A percentile compares a stretch with the other conserved stretches of the same genome.
phyloP scores from a whole-genome alignment of 2,329 filamentous ascomycete species.

The Sarocladium kiliense region DNA sequence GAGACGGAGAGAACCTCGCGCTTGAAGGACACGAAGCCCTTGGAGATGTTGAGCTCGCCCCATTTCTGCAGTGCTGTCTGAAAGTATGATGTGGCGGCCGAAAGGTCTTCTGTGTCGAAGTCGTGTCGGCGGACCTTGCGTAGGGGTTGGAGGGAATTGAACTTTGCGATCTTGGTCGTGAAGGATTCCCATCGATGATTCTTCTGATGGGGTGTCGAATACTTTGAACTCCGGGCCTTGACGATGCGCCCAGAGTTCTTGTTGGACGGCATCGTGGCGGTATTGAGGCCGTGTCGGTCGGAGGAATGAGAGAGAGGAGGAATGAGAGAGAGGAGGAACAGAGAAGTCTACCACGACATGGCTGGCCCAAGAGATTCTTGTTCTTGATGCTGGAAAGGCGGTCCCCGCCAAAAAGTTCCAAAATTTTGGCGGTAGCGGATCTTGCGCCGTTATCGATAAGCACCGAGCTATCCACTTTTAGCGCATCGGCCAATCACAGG shows the following conservation, averaged over 20 bases:
- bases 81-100: constrained; percentile 80
- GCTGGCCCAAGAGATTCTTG: not conserved
- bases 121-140: constrained; percentile 82
- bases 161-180: constrained; percentile 79
- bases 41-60: constrained; percentile 85
- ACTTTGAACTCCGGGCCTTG: constrained; percentile 66
- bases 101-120: constrained; percentile 72
- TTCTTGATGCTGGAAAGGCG: constrained; percentile 12
- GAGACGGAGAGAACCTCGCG: constrained; percentile 70
- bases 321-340: constrained; percentile 11
- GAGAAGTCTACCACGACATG: constrained; percentile 3
- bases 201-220: constrained; percentile 68
- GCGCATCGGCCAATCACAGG: constrained; percentile 24
- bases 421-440: constrained; percentile 11
- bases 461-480: constrained; percentile 10
- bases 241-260: constrained; percentile 61
- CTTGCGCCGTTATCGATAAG: constrained; percentile 7
- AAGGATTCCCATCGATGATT: constrained; percentile 91
- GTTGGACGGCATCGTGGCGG: constrained; percentile 49
- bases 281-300: constrained; percentile 16
- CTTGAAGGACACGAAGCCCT: constrained; percentile 72
- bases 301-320: constrained; percentile 13
- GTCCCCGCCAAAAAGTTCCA: constrained; percentile 15
- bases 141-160: constrained; percentile 86
- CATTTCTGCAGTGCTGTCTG: constrained; percentile 78